Percentiles rank a stretch among this genome's conserved stretches.
Conservation (phyloP, 2,329 filamentous ascomycete species). For the Scedosporium aurantiacum region DNA sequence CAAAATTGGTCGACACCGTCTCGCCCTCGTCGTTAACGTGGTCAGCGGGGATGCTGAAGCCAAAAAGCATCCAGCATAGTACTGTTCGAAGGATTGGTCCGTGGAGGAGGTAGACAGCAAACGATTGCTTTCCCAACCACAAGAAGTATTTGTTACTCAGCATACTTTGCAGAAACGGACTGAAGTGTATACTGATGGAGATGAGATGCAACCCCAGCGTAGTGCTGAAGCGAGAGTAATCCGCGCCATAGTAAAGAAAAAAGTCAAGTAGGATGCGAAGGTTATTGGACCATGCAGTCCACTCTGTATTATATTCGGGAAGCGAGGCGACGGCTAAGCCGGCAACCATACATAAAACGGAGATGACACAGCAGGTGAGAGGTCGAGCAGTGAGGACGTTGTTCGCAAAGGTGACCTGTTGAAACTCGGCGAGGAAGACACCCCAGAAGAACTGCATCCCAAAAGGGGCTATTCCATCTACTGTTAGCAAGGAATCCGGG, state of each 20-base stretch:
- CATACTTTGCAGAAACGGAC: slow-evolving; percentile 34
- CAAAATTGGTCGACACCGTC: slow-evolving; percentile 22
- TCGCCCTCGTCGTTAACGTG: slow-evolving; percentile 24
- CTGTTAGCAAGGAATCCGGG: neutral
- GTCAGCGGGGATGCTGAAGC: slow-evolving; percentile 26
- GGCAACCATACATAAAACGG: slow-evolving; percentile 35
- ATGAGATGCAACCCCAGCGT: slow-evolving; percentile 29
- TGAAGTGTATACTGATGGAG: slow-evolving; percentile 40
- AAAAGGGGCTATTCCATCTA: slow-evolving; percentile 23
- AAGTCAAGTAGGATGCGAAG: slow-evolving; percentile 29
- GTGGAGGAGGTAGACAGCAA: slow-evolving; percentile 54
- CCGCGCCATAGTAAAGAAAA: slow-evolving; percentile 34
- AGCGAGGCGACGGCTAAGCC: slow-evolving; percentile 49
- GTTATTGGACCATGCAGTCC: slow-evolving; percentile 39
- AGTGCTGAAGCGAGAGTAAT: slow-evolving; percentile 30
- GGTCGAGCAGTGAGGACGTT: slow-evolving; percentile 34
- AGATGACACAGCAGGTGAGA: slow-evolving; percentile 30
- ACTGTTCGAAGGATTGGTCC: slow-evolving; percentile 48
- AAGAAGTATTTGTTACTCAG: slow-evolving; percentile 44
- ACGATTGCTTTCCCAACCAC: slow-evolving; percentile 53
- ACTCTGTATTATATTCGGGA: slow-evolving; percentile 43
- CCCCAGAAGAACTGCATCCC: slow-evolving; percentile 52
- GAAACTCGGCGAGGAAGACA: slow-evolving; percentile 49
- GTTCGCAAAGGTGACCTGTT: slow-evolving; percentile 36
- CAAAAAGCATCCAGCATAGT: slow-evolving; percentile 49